These are phyloP conservation scores for Adansonia digitata DNA, from an alignment of 345 rosid genomes.

Conservation along the genomic window DNA sequence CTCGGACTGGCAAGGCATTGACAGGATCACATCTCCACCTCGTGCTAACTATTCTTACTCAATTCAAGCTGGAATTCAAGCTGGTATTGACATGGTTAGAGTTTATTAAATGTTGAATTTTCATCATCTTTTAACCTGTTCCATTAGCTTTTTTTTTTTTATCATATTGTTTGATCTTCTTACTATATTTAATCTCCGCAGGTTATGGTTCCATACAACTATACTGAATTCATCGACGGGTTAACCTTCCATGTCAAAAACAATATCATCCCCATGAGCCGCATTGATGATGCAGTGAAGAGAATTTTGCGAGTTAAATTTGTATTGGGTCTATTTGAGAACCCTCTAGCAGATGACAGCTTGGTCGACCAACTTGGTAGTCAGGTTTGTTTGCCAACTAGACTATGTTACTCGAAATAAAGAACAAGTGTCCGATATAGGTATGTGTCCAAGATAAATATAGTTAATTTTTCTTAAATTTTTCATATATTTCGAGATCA, in stretches of 20 bases:
- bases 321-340: conserved; percentile 49
- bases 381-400: conserved; percentile 27
- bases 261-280: conserved; percentile 48
- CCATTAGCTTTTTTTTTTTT: background rate
- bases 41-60: conserved; percentile 62
- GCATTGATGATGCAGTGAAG: conserved; percentile 65
- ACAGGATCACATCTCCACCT: conserved; percentile 60
- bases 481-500: no score
- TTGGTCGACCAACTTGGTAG: conserved; percentile 44
- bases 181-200: background rate
- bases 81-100: conserved; percentile 68
- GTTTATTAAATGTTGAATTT: background rate
- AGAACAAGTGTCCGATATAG: no score
- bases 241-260: conserved; percentile 43
- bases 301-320: conserved; percentile 72
- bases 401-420: no score
- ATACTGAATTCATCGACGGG: conserved; percentile 41
- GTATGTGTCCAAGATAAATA: no score
- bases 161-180: conserved; percentile 4
- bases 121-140: background rate
- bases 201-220: conserved; percentile 52
- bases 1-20: conserved; percentile 67
- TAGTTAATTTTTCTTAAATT: no score
- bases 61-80: conserved; percentile 35
- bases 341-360: conserved; percentile 44